These are phyloP conservation scores for Venturia carpophila DNA, from an alignment of 2,329 filamentous ascomycete species.

Conservation along the genomic window DNA sequence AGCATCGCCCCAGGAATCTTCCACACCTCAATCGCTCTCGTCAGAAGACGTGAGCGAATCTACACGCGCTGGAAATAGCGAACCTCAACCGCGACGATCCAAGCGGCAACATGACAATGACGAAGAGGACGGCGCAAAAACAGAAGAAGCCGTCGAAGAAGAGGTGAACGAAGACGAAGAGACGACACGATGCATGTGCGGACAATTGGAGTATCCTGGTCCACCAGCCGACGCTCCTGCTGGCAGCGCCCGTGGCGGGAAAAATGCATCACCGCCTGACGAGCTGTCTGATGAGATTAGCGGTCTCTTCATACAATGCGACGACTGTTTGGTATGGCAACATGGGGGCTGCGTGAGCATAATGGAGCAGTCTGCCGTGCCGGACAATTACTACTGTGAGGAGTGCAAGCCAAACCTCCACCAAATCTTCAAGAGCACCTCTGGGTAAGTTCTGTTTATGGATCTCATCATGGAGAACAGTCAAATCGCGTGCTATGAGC, in stretches of 20 bases:
- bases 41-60: slow-evolving; percentile 59
- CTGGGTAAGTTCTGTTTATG: slow-evolving; percentile 61
- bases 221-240: slow-evolving; percentile 45
- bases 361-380: slow-evolving; percentile 84
- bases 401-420: slow-evolving; percentile 88
- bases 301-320: slow-evolving; percentile 96
- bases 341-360: slow-evolving; percentile 97
- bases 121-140: slow-evolving; percentile 34
- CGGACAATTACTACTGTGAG: slow-evolving; percentile 97
- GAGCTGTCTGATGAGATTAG: slow-evolving; percentile 74
- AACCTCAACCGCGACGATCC: slow-evolving; percentile 66
- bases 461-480: slow-evolving; percentile 20
- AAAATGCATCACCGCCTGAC: slow-evolving; percentile 26
- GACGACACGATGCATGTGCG: slow-evolving; percentile 90
- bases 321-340: slow-evolving; percentile 97
- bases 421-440: slow-evolving; percentile 68
- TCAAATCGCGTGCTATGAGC: slow-evolving; percentile 21
- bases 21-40: slow-evolving; percentile 63
- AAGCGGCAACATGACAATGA: slow-evolving; percentile 64
- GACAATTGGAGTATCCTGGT: slow-evolving; percentile 89
- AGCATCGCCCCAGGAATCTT: slow-evolving; percentile 66
- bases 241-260: slow-evolving; percentile 10
- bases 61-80: slow-evolving; percentile 44
- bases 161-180: slow-evolving; percentile 65
- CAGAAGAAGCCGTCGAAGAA: slow-evolving; percentile 54